Evolutionary conservation across 257 asterid species (phyloP), one percentile per base, ranked within the genome.

Genomic region (Cruciata laevipes): DNA sequence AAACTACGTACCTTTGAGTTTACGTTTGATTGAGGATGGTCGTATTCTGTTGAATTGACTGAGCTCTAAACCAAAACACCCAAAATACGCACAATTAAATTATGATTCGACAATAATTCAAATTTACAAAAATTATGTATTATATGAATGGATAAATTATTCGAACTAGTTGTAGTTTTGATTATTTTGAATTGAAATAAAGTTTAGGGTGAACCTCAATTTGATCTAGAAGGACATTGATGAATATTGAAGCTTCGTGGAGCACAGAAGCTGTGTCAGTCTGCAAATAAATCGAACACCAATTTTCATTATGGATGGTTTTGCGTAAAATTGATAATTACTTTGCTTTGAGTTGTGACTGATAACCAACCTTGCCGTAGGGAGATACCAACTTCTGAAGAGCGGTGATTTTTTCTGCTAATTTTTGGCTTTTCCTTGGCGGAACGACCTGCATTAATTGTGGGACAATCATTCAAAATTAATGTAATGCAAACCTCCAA

Each of bases 331-430:
- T 18, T 42, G 18, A 42, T 42, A 42, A 7, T 49, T 16, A 51
- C 20, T 21, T 53, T n/a, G 25, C 20, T n/a, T 18, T 1, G 49
- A 27, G 30, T 27, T 38, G 21, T 47, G 21, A 53, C 21, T 38
- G 70, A 4, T 62, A n/a, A 8, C 42, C 71, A 49, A 83, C 93
- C 87, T 86, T 86, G 69, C 93, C 93, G 75, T 83, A 84, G 47
- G 93, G 93, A 56, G 93, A 86, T 61, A 86, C 93, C 47, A 86
- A 72, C 70, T 86, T 86, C 49, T 86, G 89, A 37, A 86, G 89
- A 44, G 83, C 78, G 38, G 93, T 86, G 74, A 86, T 78, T 72
- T 73, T 83, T 76, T 86, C 83, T 0, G 83, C 82, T 64, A 86
- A 72, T 74, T 84, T 82, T 57, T 83, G 89, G 73, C 86, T 83